phyloP scores from a whole-genome alignment of 2,329 filamentous ascomycete species.

The Penicillium freii region DNA sequence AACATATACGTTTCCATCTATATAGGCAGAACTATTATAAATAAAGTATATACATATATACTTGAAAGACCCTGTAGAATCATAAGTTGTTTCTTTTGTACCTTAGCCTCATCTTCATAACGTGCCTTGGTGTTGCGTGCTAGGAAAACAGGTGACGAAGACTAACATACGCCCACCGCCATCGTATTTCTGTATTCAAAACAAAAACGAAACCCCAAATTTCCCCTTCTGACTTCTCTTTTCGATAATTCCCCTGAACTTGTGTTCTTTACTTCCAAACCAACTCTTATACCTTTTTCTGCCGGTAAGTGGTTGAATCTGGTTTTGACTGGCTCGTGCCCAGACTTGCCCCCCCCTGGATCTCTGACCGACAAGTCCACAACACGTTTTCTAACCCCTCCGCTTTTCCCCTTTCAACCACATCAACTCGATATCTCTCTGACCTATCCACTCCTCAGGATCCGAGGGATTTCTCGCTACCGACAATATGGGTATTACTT shows the following conservation, averaged over 20 bases:
- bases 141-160: slow-evolving; percentile 33
- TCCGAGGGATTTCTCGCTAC: slow-evolving; percentile 25
- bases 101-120: background rate
- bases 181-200: slow-evolving; percentile 37
- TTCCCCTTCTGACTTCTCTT: slow-evolving; percentile 13
- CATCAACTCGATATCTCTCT: slow-evolving; percentile 11
- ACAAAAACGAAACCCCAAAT: slow-evolving; percentile 27
- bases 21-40: slow-evolving; percentile 10
- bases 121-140: background rate
- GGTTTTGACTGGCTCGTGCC: slow-evolving; percentile 6
- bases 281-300: slow-evolving; percentile 7
- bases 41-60: background rate
- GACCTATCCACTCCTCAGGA: slow-evolving; percentile 10
- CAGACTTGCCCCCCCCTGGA: slow-evolving; percentile 6
- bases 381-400: slow-evolving; percentile 26
- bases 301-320: slow-evolving; percentile 10
- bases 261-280: slow-evolving; percentile 7
- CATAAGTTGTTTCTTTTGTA: background rate
- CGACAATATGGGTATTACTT: slow-evolving; percentile 89
- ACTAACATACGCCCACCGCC: slow-evolving; percentile 36
- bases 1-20: background rate
- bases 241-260: slow-evolving; percentile 15
- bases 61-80: background rate
- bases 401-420: slow-evolving; percentile 15
- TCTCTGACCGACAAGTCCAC: slow-evolving; percentile 20